Evolutionary conservation across 2,329 filamentous ascomycete species (phyloP).

Genomic region (Stagonosporopsis rhizophila): DNA sequence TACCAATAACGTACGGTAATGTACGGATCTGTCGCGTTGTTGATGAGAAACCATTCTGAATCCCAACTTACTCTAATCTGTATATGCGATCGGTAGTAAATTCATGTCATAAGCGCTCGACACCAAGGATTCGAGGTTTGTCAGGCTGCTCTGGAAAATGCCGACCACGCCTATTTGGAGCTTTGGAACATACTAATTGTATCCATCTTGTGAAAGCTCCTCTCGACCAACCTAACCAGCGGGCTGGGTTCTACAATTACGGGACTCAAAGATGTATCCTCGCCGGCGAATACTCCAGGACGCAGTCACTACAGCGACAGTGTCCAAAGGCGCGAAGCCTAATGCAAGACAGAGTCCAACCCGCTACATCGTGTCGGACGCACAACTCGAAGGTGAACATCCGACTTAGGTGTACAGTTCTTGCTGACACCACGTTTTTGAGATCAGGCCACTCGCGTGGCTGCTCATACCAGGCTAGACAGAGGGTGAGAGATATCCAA

Average conservation of each 20-base stretch:
- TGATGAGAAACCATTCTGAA: neutral
- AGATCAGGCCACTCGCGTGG: neutral
- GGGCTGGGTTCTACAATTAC: neutral
- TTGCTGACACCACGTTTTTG: no score
- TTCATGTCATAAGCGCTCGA: neutral
- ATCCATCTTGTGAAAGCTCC: neutral
- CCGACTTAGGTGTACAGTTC: neutral
- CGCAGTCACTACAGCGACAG: neutral
- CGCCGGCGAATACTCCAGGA: neutral
- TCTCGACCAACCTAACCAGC: neutral
- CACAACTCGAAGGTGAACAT: neutral
- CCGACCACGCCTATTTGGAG: neutral
- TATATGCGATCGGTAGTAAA: constrained; percentile 2
- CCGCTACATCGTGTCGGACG: no score
- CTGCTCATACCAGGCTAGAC: neutral
- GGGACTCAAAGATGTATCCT: neutral
- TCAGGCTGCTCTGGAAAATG: neutral
- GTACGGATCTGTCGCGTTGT: neutral
- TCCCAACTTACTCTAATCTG: neutral
- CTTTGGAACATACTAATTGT: neutral
- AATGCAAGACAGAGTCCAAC: neutral
- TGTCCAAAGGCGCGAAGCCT: neutral
- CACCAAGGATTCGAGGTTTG: neutral
- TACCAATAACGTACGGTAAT: neutral
- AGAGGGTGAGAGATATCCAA: neutral